Base-by-base conservation (phyloP, 2,329 filamentous ascomycete genomes). In the Talaromyces marneffei region DNA sequence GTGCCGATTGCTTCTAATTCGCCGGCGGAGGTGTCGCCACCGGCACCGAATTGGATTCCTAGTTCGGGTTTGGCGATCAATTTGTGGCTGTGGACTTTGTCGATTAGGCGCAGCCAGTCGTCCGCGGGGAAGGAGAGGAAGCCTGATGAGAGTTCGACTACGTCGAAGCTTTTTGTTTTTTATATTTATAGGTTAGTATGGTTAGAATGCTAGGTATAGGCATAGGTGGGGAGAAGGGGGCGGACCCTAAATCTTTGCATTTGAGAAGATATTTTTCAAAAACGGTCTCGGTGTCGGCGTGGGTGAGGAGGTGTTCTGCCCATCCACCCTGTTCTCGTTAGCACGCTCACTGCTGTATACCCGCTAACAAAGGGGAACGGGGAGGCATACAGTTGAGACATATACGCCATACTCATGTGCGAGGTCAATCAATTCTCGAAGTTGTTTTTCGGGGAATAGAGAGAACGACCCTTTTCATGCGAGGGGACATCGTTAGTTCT, bases 1-100 rank as follows among this genome's bases (percentile, higher is more conserved):
- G 80, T 80, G 2, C 80, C 81, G 18, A 81, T 73, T 4, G 74
- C 72, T 69, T 80, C 76, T 4, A 84, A 75, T 29, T 77, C 77
- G 3, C 75, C 71, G 0, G 79, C 75, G 4, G 75, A 69, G 0
- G 81, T 83, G 63, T 84, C 82, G 35, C 82, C 82, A 2, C 82
- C 82, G 0, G 82, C 82, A 20, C 82, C 82, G 64, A 85, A 84
- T 64, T 84, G 81, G 64, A 84, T 84, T 0, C 82, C 82, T 39
- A 83, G 71, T 65, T 84, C 82, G 1, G 82, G 81, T 66, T 83
- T 84, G 14, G 82, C 77, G 64, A 76, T 80, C 16, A 85, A 69
- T 0, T 80, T 79, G 60, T 77, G 76, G 2, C 74, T 69, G 40
- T 82, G 80, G 33, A 76, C 75, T 64, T 76, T 76, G 64, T 82